Evolutionary conservation across 2,329 filamentous ascomycete species (phyloP).

Genomic region (Cucurbitaria berberidis): DNA sequence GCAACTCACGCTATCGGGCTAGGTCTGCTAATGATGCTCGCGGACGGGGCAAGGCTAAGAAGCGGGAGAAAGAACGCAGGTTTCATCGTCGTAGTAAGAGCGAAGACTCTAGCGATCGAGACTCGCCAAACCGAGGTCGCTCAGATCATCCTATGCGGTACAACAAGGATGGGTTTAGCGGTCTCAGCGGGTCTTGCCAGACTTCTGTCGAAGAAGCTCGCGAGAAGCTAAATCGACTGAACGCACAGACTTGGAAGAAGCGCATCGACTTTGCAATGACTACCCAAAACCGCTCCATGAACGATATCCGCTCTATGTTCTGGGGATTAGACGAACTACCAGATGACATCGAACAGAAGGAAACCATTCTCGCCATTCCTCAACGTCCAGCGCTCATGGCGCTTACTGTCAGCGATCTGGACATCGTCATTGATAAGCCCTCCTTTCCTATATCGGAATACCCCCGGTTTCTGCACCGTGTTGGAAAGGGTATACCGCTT

Average conservation of each 20-base stretch:
- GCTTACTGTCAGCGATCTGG: conserved; percentile 80
- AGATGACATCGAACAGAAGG: conserved; percentile 80
- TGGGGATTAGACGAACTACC: conserved; percentile 82
- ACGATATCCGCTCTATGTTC: conserved; percentile 78
- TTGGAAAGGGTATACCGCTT: conserved; percentile 95
- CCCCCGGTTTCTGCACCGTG: conserved; percentile 80
- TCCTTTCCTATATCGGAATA: conserved; percentile 84
- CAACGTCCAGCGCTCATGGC: conserved; percentile 84
- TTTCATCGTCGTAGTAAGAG: conserved; percentile 51
- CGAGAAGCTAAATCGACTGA: conserved; percentile 75
- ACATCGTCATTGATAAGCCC: conserved; percentile 87
- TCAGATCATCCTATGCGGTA: conserved; percentile 66
- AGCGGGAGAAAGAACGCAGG: conserved; percentile 37
- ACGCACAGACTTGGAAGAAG: conserved; percentile 89
- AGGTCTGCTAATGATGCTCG: conserved; percentile 56
- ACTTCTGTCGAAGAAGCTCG: conserved; percentile 79
- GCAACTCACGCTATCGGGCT: conserved; percentile 58
- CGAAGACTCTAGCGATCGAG: conserved; percentile 32
- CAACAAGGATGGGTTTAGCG: conserved; percentile 77
- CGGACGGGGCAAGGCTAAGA: conserved; percentile 48
- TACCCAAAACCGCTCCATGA: conserved; percentile 74
- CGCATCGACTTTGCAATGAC: conserved; percentile 80
- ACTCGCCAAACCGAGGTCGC: conserved; percentile 33
- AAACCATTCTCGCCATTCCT: conserved; percentile 84
- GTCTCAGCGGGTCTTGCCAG: conserved; percentile 73